Conservation (phyloP, 2,329 filamentous ascomycete genomes). For the Dryadomyces quercivorus region DNA sequence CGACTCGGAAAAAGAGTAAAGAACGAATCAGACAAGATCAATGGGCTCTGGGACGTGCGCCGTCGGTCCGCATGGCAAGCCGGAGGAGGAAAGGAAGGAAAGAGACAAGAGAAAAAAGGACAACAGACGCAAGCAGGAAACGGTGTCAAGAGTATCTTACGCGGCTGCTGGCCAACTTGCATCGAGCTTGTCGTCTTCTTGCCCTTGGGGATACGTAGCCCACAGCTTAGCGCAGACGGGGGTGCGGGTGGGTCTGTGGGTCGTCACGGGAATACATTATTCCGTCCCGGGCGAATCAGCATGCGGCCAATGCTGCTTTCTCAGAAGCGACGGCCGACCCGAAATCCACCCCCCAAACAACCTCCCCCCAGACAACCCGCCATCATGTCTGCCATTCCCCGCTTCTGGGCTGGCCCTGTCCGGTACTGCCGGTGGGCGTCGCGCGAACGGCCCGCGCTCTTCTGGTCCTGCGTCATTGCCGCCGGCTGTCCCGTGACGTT, state of each 20-base stretch:
- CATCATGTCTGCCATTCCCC: constrained; percentile 52
- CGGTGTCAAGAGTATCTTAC: not conserved
- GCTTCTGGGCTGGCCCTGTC: constrained; percentile 75
- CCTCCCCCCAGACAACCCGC: no score
- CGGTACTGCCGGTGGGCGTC: constrained; percentile 81
- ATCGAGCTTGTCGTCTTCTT: not conserved
- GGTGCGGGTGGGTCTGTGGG: not conserved
- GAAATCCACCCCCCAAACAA: no score
- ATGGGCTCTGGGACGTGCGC: not conserved
- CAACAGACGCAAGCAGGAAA: not conserved
- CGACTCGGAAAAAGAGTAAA: not conserved
- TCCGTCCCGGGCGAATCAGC: constrained; percentile 4
- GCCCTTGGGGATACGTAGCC: not conserved
- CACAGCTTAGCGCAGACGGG: not conserved
- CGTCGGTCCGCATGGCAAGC: not conserved
- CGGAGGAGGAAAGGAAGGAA: not conserved
- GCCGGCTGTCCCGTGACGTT: constrained; percentile 58
- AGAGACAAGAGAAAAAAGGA: not conserved
- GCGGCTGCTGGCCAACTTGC: not conserved
- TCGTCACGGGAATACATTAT: not conserved
- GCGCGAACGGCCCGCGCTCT: constrained; percentile 80
- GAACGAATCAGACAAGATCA: not conserved
- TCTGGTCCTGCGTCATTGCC: constrained; percentile 74
- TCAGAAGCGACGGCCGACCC: no score
- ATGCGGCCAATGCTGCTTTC: not conserved